Percentiles rank a stretch among this genome's conserved stretches.
Conservation (phyloP, 208 protist species). For the Crithidia thermophila region DNA sequence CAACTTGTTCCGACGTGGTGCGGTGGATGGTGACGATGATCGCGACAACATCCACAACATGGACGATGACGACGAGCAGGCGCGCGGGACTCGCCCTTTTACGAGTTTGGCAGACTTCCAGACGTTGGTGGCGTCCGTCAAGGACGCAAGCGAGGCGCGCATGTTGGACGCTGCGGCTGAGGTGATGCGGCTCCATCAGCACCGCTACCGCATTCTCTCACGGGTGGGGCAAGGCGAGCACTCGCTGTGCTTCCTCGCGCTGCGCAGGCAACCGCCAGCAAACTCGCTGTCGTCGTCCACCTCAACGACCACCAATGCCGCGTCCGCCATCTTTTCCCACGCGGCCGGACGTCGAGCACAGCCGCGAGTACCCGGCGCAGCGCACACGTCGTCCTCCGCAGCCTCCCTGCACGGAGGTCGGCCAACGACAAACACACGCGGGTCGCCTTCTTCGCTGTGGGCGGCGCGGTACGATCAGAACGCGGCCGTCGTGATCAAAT, state of each 20-base stretch:
- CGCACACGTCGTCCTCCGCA: neutral
- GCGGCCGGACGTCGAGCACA: no score
- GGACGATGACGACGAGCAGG: neutral
- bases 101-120: neutral
- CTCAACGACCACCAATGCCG: no score
- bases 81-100: neutral
- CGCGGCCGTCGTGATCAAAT: constrained; percentile 41
- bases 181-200: constrained; percentile 27
- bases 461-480: constrained; percentile 24
- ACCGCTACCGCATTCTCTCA: constrained; percentile 46
- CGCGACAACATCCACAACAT: neutral
- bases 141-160: constrained; percentile 13
- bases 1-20: neutral
- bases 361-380: no score
- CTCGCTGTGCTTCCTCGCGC: constrained; percentile 48
- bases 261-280: constrained; percentile 22
- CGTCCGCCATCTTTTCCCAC: no score
- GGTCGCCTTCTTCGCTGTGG: constrained; percentile 37
- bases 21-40: neutral
- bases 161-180: constrained; percentile 28
- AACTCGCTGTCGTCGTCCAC: neutral
- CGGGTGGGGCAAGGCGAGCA: constrained; percentile 50
- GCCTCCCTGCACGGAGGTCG: neutral
- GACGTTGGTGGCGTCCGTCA: constrained; percentile 3
- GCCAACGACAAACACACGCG: neutral